Conservation (phyloP, 2,329 filamentous ascomycete species). For the Ophiostoma ulmi region DNA sequence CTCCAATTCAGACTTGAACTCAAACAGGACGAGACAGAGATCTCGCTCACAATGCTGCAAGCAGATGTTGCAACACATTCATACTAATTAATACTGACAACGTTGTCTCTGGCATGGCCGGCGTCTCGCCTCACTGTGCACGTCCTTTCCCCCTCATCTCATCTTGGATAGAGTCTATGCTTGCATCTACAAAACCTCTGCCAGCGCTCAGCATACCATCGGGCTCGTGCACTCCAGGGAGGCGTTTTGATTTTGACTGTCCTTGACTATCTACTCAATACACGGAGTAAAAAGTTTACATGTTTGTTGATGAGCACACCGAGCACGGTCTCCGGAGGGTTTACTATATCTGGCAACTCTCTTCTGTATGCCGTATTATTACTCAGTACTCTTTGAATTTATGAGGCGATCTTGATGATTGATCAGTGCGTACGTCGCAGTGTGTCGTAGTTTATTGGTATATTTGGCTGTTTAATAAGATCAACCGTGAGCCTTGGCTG, state of each 20-base stretch:
- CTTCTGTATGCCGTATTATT: no score
- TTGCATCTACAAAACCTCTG: not conserved
- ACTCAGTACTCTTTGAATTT: not conserved
- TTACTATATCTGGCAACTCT: not conserved
- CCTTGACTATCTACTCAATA: no score
- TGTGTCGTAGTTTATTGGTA: not conserved
- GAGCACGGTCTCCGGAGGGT: not conserved
- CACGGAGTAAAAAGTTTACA: not conserved
- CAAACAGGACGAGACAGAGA: not conserved
- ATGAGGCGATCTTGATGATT: not conserved
- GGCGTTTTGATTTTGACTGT: not conserved
- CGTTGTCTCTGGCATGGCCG: not conserved
- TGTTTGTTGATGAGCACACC: not conserved
- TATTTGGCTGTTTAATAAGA: not conserved
- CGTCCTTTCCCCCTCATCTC: not conserved
- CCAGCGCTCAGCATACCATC: not conserved
- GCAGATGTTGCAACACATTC: not conserved
- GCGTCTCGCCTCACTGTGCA: slow-evolving; percentile 4
- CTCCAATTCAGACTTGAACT: not conserved
- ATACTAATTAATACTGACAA: not conserved
- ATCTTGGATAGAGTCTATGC: not conserved
- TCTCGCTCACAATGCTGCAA: not conserved
- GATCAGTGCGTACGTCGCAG: not conserved
- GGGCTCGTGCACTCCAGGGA: slow-evolving; percentile 4
- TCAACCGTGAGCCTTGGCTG: not conserved